These are phyloP conservation scores for Melampsora occidentalis DNA, from an alignment of 1,284 basidiomycete genomes.

Conservation along the genomic window DNA sequence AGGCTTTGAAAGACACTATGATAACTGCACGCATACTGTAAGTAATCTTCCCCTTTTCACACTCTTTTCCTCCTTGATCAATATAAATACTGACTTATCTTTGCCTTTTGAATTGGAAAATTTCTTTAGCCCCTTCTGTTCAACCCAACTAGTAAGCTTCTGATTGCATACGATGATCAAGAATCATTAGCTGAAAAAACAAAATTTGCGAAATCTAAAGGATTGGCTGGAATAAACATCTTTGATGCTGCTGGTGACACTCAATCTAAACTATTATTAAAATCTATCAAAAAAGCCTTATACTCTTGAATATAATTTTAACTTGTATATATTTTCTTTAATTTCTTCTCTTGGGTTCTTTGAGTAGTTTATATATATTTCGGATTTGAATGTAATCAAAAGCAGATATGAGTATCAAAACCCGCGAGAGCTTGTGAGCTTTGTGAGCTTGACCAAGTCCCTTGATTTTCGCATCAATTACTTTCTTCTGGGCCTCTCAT, in stretches of 20 bases:
- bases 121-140: conserved; percentile 38
- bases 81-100: neutral
- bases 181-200: conserved; percentile 32
- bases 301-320: neutral
- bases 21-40: conserved; percentile 37
- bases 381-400: neutral
- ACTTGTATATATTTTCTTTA: neutral
- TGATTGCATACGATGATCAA: conserved; percentile 40
- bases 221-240: conserved; percentile 32
- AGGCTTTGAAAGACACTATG: conserved; percentile 34
- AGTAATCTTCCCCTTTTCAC: neutral
- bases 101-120: neutral
- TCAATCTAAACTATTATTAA: conserved; percentile 21
- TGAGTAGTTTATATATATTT: neutral
- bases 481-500: too few relatives aligned
- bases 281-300: conserved; percentile 20
- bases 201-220: conserved; percentile 13
- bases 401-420: too few relatives aligned
- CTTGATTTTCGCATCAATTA: too few relatives aligned
- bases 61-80: neutral
- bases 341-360: neutral
- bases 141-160: conserved; percentile 27
- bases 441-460: too few relatives aligned
- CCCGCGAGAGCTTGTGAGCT: too few relatives aligned
- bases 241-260: conserved; percentile 41